Base-by-base conservation (phyloP, 306 rosid genomes). In the Rosa multiflora region DNA sequence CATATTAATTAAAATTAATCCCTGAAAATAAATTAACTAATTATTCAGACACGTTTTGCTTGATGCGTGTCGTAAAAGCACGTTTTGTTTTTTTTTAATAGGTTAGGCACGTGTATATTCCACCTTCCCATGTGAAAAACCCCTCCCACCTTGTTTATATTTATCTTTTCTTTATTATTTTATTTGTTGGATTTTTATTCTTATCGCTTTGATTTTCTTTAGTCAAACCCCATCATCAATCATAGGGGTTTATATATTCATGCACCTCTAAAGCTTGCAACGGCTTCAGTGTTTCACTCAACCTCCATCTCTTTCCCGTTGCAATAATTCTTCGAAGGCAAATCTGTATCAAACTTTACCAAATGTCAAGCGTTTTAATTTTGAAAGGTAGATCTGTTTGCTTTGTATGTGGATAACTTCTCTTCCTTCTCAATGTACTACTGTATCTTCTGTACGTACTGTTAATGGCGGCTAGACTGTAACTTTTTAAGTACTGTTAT, bases 1-100 rank as follows among this genome's bases (percentile, higher is more conserved):
- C 10, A 44, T 44, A 73, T 76, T 37, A 23, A 58, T 73, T 56
- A 32, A 61, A 32, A 26, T 43, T 59, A 26, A 52, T 6, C 69
- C 11, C 4, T 32, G 6, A n/a, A 9, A 35, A 47, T 47, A 55
- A 10, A 32, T 4, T 39, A 44, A 62, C 84, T 73, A 58, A 83
- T 70, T 79, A 70, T 83, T 82, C 72, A 53, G 61, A 44, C 91
- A 88, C 87, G 87, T 88, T 85, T 85, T 88, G 84, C 70, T 76
- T 76, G 75, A 81, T 53, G 67, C 82, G 70, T 73, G 79, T 63
- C 81, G 35, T 42, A 77, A n/a, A 68, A 78, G 63, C 76, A 83
- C 74, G 73, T 81, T 70, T 63, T 44, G 2, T 43, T 8, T 44
- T 44, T 9, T 11, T 21, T 32, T 2, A 32, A 32, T 32, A 32